A percentile compares a stretch with the other conserved stretches of the same genome.
phyloP scores from a whole-genome alignment of 345 rosid genomes.

The Eucalyptus brandiana region DNA sequence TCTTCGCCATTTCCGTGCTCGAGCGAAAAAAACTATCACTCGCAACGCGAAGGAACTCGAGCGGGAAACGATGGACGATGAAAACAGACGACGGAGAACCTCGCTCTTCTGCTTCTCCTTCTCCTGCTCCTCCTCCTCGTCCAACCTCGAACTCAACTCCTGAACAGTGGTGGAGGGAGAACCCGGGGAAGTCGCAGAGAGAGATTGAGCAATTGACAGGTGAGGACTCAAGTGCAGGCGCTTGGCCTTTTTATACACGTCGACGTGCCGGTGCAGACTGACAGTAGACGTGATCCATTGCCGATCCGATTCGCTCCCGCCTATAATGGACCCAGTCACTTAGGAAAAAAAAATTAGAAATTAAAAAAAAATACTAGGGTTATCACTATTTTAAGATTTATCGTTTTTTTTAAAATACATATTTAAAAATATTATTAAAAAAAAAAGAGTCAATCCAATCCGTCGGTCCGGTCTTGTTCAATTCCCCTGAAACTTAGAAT shows the following conservation, averaged over 20 bases:
- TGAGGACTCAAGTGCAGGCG: neutral
- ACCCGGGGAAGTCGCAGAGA: neutral
- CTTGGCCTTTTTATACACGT: neutral
- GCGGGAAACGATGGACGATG: neutral
- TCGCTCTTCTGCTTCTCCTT: neutral
- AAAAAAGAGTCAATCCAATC: too few relatives aligned
- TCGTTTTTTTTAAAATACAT: accelerated
- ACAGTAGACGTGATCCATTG: too few relatives aligned
- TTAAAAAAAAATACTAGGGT: too few relatives aligned
- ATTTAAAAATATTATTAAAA: too few relatives aligned
- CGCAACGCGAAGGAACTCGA: neutral
- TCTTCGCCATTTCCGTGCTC: conserved; percentile 53
- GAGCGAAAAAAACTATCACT: neutral
- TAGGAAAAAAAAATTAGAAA: too few relatives aligned
- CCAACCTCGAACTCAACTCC: neutral
- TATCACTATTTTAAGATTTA: too few relatives aligned
- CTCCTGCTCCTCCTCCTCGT: neutral
- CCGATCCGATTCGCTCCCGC: too few relatives aligned
- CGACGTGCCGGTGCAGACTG: neutral
- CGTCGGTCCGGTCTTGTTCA: accelerated
- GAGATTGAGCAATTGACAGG: neutral
- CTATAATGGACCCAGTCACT: too few relatives aligned
- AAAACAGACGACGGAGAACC: neutral
- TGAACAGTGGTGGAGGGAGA: neutral
- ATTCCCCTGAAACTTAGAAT: accelerated